phyloP scores from a whole-genome alignment of 768 basidiomycete species.

The Tulasnella sp. region DNA sequence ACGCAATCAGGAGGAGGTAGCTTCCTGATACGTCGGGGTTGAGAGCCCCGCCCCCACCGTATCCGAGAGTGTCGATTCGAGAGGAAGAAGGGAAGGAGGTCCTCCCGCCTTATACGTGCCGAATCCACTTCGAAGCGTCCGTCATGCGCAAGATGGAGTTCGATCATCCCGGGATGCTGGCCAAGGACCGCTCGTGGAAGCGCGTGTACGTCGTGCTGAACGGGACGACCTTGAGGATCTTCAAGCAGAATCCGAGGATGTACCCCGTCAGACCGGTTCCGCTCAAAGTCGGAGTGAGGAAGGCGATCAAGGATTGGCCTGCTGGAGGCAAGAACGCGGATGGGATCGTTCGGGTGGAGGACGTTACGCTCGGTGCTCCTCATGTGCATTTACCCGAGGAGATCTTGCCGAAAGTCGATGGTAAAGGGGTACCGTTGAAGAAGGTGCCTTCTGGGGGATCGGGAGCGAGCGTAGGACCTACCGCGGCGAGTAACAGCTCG shows the following conservation, averaged over 20 bases:
- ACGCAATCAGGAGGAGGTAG: neutral
- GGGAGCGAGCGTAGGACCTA: neutral
- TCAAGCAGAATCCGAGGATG: slow-evolving; percentile 28
- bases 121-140: slow-evolving; percentile 64
- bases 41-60: neutral
- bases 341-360: slow-evolving; percentile 17
- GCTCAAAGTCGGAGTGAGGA: neutral
- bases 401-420: neutral
- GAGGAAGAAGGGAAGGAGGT: slow-evolving; percentile 72
- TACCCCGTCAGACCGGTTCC: neutral
- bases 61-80: slow-evolving; percentile 20
- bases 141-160: slow-evolving; percentile 96
- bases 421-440: neutral
- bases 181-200: slow-evolving; percentile 87
- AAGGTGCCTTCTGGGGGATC: neutral
- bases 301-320: neutral
- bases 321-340: neutral
- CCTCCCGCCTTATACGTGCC: slow-evolving; percentile 73
- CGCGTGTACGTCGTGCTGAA: slow-evolving; percentile 79
- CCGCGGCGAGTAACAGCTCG: neutral
- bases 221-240: slow-evolving; percentile 80
- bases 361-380: slow-evolving; percentile 22
- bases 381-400: slow-evolving; percentile 26
- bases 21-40: neutral
- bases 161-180: slow-evolving; percentile 66